These are phyloP conservation scores for Tetrapyrgos nigripes DNA, from an alignment of 1,284 basidiomycete species.

Conservation along the genomic window DNA sequence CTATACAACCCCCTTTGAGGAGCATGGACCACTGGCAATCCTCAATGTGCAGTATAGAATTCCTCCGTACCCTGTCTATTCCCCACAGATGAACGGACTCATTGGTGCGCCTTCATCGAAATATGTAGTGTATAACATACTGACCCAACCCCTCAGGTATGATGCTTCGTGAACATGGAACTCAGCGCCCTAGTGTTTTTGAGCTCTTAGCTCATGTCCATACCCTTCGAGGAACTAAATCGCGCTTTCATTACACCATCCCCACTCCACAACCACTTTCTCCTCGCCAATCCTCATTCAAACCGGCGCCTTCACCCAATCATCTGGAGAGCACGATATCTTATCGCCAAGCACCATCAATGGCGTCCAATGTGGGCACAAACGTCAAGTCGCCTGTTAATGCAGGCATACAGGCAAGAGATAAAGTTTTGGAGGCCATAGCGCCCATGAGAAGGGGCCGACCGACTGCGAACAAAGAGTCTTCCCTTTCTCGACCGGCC, in stretches of 20 bases:
- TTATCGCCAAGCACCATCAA: conserved; percentile 37
- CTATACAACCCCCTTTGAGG: conserved; percentile 99
- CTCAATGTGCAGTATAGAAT: conserved; percentile 96
- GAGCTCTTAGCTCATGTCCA: conserved; percentile 82
- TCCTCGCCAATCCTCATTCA: conserved; percentile 41
- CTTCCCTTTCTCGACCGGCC: conserved; percentile 40
- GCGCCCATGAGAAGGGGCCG: conserved; percentile 80
- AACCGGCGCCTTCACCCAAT: conserved; percentile 36
- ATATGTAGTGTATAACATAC: conserved; percentile 4
- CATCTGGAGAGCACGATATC: conserved; percentile 47
- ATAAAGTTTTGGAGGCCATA: conserved; percentile 77
- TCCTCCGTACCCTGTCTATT: conserved; percentile 94
- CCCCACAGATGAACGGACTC: conserved; percentile 82
- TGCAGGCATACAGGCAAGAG: conserved; percentile 68
- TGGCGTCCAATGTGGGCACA: conserved; percentile 19
- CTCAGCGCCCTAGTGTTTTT: conserved; percentile 83
- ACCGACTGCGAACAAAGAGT: conserved; percentile 48
- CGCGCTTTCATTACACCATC: conserved; percentile 73
- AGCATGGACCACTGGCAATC: conserved; percentile 95
- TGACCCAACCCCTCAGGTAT: conserved; percentile 57
- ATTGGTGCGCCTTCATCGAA: conserved; percentile 70
- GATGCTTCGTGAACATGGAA: conserved; percentile 88
- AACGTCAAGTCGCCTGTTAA: conserved; percentile 33
- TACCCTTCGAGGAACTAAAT: conserved; percentile 83
- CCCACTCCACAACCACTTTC: conserved; percentile 55